Conservation (phyloP, 139 green algal species). For the Gonium pectorale region DNA sequence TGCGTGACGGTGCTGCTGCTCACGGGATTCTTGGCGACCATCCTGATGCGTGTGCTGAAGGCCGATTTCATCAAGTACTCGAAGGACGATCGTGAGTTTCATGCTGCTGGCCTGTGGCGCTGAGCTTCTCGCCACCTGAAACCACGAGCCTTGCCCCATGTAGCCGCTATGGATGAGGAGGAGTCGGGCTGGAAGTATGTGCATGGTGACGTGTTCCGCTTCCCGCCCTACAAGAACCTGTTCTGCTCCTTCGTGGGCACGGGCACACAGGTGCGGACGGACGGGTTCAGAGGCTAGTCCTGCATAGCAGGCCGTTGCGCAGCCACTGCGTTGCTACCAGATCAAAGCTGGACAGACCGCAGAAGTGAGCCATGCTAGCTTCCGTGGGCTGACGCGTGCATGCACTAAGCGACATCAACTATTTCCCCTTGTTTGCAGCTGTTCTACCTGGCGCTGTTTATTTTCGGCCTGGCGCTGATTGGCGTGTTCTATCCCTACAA, state of each 20-base stretch:
- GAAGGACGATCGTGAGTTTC: conserved; percentile 64
- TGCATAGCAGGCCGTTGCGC: no score
- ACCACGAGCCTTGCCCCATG: background rate
- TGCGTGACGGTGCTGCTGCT: conserved; percentile 93
- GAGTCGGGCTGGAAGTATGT: conserved; percentile 93
- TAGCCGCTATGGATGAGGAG: conserved; percentile 69
- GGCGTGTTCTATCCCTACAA: conserved; percentile 96
- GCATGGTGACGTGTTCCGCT: conserved; percentile 94
- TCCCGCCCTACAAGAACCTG: conserved; percentile 78
- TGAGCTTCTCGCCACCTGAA: background rate
- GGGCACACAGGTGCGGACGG: conserved; percentile 74
- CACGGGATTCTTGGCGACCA: conserved; percentile 93
- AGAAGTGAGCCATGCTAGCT: no score
- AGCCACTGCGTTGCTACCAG: no score
- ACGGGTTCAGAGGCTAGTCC: no score
- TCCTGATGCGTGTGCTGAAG: conserved; percentile 91
- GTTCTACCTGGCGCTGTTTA: conserved; percentile 59
- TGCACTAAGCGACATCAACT: no score
- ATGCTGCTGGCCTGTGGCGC: background rate
- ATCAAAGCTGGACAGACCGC: no score
- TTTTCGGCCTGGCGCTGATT: conserved; percentile 88
- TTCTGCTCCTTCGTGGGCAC: conserved; percentile 90
- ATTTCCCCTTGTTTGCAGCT: no score
- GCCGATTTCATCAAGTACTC: conserved; percentile 91
- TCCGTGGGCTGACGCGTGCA: no score